Conservation (phyloP, 1,284 basidiomycete species). For the Sphagnurus paluster region DNA sequence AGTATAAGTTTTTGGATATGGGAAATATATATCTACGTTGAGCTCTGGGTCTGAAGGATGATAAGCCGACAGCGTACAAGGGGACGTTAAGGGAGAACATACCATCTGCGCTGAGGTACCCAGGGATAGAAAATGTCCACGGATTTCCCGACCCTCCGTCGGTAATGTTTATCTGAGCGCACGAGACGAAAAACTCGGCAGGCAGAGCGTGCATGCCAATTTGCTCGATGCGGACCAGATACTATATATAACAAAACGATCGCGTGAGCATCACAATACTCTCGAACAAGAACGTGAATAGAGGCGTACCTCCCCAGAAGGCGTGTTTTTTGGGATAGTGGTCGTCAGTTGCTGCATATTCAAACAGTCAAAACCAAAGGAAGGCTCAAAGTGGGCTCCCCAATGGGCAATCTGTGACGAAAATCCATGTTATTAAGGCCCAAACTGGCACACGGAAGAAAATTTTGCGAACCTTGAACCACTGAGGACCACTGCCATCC, state of each 20-base stretch:
- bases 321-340: slow-evolving; percentile 37
- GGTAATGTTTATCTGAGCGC: neutral
- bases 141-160: neutral
- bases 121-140: neutral
- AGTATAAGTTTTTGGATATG: no score
- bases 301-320: slow-evolving; percentile 34
- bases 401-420: slow-evolving; percentile 35
- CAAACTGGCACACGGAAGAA: neutral
- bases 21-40: no score
- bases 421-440: neutral
- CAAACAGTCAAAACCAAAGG: slow-evolving; percentile 36
- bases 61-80: neutral
- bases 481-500: slow-evolving; percentile 43
- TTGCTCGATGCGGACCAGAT: slow-evolving; percentile 43
- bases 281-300: neutral
- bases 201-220: slow-evolving; percentile 38
- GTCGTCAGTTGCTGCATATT: slow-evolving; percentile 31
- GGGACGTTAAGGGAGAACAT: neutral
- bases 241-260: slow-evolving; percentile 24
- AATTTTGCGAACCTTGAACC: slow-evolving; percentile 39
- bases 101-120: neutral
- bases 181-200: neutral
- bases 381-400: slow-evolving; percentile 37
- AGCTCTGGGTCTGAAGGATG: no score
- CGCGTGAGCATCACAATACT: neutral